Percentiles rank a stretch among this genome's conserved stretches.
phyloP scores from a whole-genome alignment of 2,329 filamentous ascomycete species.

The Metarhizium brunneum region DNA sequence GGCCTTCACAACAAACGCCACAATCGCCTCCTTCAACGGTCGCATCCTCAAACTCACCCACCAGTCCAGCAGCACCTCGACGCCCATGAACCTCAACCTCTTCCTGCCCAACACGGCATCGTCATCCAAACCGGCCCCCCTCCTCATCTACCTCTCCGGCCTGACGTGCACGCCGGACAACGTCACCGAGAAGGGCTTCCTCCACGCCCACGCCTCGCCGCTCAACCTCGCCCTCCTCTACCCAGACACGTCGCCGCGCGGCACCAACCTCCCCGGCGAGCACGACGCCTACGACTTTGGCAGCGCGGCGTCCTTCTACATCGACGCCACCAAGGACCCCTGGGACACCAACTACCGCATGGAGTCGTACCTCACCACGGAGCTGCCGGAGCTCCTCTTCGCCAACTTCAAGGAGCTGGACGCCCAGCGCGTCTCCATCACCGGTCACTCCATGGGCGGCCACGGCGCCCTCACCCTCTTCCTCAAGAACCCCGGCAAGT shows the following conservation, averaged over 20 bases:
- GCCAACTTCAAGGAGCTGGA: constrained; percentile 64
- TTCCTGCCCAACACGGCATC: constrained; percentile 72
- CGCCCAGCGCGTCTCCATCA: constrained; percentile 62
- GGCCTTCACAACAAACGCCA: constrained; percentile 82
- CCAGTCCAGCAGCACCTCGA: constrained; percentile 66
- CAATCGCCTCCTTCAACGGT: constrained; percentile 86
- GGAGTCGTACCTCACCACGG: constrained; percentile 84
- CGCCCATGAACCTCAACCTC: constrained; percentile 87
- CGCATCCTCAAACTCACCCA: constrained; percentile 92
- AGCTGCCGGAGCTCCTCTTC: constrained; percentile 76
- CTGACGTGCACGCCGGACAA: constrained; percentile 92
- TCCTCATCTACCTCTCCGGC: constrained; percentile 88
- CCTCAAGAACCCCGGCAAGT: constrained; percentile 83
- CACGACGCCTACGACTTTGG: constrained; percentile 90
- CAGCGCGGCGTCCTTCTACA: constrained; percentile 85
- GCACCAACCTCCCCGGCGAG: constrained; percentile 72
- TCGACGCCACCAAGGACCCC: constrained; percentile 71
- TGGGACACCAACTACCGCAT: constrained; percentile 79
- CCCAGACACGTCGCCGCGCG: constrained; percentile 89
- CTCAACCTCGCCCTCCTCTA: constrained; percentile 87
- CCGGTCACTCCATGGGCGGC: constrained; percentile 94
- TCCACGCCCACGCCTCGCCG: constrained; percentile 71
- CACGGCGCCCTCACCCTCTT: constrained; percentile 91
- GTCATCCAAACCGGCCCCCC: constrained; percentile 50
- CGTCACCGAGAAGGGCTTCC: constrained; percentile 75